These are phyloP conservation scores for Trypanosoma congolense DNA, from an alignment of 208 protist genomes.

Conservation along the genomic window DNA sequence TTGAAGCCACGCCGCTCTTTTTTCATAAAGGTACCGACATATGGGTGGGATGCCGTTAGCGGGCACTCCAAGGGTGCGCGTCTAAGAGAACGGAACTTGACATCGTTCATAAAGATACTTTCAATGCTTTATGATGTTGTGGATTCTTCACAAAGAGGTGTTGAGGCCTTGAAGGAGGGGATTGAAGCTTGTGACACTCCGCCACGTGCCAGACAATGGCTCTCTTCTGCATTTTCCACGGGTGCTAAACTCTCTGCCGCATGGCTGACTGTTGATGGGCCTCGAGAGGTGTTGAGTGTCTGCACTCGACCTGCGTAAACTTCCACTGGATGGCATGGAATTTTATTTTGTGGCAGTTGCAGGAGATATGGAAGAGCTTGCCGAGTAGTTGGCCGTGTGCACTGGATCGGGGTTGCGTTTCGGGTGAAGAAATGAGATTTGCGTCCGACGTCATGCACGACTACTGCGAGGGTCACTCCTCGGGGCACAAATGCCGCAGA, in stretches of 20 bases:
- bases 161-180: neutral
- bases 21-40: no score
- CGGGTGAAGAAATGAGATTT: constrained; percentile 51
- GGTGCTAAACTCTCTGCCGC: constrained; percentile 26
- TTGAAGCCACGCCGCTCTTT: no score
- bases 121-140: neutral
- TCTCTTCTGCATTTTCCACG: constrained; percentile 23
- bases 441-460: constrained; percentile 77
- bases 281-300: constrained; percentile 27
- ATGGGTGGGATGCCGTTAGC: no score
- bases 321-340: constrained; percentile 26
- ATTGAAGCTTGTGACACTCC: constrained; percentile 1
- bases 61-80: no score
- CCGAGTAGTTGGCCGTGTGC: constrained; percentile 58
- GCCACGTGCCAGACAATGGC: constrained; percentile 13
- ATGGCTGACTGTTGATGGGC: constrained; percentile 41
- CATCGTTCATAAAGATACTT: no score
- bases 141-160: neutral
- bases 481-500: constrained; percentile 23
- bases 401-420: constrained; percentile 44
- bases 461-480: constrained; percentile 74
- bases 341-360: constrained; percentile 46
- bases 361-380: constrained; percentile 44
- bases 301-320: constrained; percentile 6
- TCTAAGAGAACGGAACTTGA: no score